Evolutionary conservation across 192 early-diverging fungal genomes (phyloP).

Genomic region (Coemansia guatemalensis): DNA sequence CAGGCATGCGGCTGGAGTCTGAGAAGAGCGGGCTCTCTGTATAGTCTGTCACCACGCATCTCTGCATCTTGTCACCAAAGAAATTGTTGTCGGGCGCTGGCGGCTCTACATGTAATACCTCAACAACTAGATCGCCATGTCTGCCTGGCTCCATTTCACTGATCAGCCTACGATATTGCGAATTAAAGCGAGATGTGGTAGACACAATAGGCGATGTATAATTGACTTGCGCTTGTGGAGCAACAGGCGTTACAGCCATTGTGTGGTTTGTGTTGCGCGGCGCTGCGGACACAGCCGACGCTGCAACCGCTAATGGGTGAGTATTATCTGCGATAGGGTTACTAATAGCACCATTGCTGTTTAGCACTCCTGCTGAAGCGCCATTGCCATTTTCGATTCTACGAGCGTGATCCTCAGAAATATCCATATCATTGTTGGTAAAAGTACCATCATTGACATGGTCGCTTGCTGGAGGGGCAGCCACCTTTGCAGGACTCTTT

Average conservation of each 20-base stretch:
- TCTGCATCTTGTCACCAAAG: not conserved
- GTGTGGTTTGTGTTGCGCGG: too few relatives aligned
- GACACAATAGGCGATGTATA: not conserved
- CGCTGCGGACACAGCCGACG: too few relatives aligned
- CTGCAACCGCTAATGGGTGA: too few relatives aligned
- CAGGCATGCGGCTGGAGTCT: not conserved
- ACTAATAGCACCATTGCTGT: too few relatives aligned
- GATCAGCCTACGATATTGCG: constrained; percentile 4
- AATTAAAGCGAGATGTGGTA: constrained; percentile 5
- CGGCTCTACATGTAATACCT: constrained; percentile 9
- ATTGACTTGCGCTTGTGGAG: not conserved
- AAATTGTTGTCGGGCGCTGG: not conserved
- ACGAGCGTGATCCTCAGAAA: not conserved
- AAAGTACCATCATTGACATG: not conserved
- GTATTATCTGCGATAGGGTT: too few relatives aligned
- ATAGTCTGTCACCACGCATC: constrained; percentile 27
- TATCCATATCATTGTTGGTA: not conserved
- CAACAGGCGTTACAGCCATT: not conserved
- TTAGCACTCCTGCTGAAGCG: not conserved
- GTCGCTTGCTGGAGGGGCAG: not conserved
- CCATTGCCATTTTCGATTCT: not conserved
- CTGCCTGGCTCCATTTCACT: constrained; percentile 1
- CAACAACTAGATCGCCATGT: constrained; percentile 19
- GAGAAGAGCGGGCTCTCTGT: constrained; percentile 12
- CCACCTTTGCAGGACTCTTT: not conserved